phyloP scores from a whole-genome alignment of 257 asterid species.

The Echium plantagineum region DNA sequence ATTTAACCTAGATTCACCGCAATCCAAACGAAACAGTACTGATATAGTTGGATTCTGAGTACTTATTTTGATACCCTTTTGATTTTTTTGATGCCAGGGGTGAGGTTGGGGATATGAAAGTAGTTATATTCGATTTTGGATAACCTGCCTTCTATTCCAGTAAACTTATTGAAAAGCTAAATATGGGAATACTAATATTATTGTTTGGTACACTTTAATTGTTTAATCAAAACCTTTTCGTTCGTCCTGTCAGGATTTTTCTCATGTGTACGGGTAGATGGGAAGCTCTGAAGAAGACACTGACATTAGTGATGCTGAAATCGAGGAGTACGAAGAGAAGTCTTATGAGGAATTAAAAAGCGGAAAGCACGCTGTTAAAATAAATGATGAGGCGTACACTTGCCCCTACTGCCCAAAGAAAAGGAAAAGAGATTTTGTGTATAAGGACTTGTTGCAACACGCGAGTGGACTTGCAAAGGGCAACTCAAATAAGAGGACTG shows the following conservation, averaged over 20 bases:
- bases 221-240: no score
- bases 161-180: no score
- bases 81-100: no score
- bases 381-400: constrained; percentile 39
- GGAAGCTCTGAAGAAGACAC: constrained; percentile 24
- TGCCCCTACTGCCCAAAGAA: constrained; percentile 76
- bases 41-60: no score
- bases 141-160: no score
- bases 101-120: no score
- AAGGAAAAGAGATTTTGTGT: constrained; percentile 37
- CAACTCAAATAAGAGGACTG: constrained; percentile 42
- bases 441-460: constrained; percentile 61
- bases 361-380: constrained; percentile 40
- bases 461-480: constrained; percentile 46
- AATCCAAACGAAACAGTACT: no score
- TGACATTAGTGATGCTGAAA: constrained; percentile 39
- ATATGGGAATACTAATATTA: no score
- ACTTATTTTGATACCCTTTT: no score
- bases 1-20: no score
- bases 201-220: no score
- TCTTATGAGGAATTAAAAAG: constrained; percentile 35
- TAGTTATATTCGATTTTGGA: no score
- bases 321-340: constrained; percentile 25
- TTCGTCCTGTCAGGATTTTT: not conserved
- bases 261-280: not conserved